phyloP scores from a whole-genome alignment of 768 basidiomycete genomes.

The Cantharellus cinnabarinus region DNA sequence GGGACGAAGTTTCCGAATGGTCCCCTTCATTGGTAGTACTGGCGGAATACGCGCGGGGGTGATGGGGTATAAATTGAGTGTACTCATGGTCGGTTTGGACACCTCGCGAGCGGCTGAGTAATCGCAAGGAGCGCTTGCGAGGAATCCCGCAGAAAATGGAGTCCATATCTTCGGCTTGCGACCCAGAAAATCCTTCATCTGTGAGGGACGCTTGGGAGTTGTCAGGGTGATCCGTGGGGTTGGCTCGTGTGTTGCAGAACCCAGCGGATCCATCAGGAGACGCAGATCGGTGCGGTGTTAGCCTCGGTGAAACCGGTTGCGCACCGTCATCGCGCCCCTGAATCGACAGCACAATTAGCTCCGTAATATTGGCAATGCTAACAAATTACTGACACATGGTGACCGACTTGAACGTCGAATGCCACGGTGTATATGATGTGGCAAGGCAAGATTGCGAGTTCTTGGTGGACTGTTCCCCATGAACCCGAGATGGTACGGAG shows the following conservation, averaged over 20 bases:
- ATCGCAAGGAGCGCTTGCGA: slow-evolving; percentile 18
- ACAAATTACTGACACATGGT: no score
- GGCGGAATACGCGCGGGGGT: neutral
- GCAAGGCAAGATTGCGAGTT: neutral
- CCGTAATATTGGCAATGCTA: no score
- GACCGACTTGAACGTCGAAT: no score
- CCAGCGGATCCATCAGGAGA: neutral
- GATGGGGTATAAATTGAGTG: no score
- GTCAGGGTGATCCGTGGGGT: neutral
- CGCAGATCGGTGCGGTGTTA: neutral
- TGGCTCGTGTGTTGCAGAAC: neutral
- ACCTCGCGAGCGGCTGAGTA: slow-evolving; percentile 40
- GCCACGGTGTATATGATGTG: no score
- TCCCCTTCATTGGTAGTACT: neutral
- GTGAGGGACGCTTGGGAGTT: neutral
- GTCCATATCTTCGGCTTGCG: slow-evolving; percentile 1
- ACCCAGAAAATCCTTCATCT: neutral
- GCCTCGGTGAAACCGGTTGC: neutral
- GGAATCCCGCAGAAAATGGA: slow-evolving; percentile 9
- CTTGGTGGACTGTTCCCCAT: neutral
- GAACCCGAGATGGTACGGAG: neutral
- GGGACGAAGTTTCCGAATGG: neutral
- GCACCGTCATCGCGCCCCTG: neutral
- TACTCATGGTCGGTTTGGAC: slow-evolving; percentile 39
- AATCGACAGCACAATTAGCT: no score